Conservation (phyloP, 345 rosid genomes). For the Citrus sinensis region DNA sequence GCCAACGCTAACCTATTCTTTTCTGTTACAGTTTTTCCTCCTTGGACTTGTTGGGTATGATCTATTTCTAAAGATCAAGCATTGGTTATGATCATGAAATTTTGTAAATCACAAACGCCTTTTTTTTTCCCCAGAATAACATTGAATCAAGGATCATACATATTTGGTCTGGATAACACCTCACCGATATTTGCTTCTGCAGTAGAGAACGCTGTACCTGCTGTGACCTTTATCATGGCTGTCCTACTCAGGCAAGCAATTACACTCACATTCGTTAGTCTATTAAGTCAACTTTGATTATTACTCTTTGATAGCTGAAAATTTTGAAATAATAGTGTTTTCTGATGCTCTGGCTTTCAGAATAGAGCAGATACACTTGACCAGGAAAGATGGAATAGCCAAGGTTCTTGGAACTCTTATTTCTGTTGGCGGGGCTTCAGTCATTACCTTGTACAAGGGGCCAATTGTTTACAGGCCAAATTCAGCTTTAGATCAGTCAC, state of each 20-base stretch:
- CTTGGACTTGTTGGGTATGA: conserved; percentile 64
- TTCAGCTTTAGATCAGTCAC: conserved; percentile 9
- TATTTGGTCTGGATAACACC: conserved; percentile 54
- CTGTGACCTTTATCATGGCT: conserved; percentile 66
- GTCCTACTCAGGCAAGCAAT: conserved; percentile 41
- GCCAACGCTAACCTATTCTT: conserved; percentile 33
- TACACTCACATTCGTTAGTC: neutral
- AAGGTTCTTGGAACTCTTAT: conserved; percentile 58
- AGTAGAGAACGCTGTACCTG: conserved; percentile 67
- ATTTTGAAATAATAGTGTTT: neutral
- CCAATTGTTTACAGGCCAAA: conserved; percentile 46
- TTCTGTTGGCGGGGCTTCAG: conserved; percentile 57
- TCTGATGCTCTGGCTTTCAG: conserved; percentile 23
- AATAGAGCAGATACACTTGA: conserved; percentile 50
- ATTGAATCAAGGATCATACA: conserved; percentile 60
- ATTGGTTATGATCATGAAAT: neutral
- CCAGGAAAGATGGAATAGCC: conserved; percentile 53
- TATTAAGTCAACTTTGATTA: neutral
- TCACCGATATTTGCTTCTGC: conserved; percentile 75
- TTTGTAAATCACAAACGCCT: too few relatives aligned
- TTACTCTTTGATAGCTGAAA: neutral
- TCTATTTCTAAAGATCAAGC: neutral
- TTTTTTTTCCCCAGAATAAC: conserved; percentile 34
- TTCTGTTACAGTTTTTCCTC: conserved; percentile 56
- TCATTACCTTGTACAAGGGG: conserved; percentile 62